phyloP scores from a whole-genome alignment of 305 asterid species.

The Plantago coronopus region DNA sequence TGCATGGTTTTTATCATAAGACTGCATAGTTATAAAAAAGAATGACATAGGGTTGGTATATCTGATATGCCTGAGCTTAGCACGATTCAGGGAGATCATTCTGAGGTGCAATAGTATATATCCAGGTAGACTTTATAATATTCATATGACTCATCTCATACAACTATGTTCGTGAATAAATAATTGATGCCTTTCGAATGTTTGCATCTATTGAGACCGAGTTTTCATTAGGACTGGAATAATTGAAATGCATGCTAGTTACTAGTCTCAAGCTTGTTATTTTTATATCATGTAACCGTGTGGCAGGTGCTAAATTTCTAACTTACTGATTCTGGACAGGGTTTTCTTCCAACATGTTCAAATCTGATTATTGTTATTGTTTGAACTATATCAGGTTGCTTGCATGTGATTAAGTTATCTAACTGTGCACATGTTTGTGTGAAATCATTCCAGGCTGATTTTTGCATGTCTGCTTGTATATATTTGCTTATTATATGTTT shows the following conservation, averaged over 20 bases:
- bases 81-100: neutral
- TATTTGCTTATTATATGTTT: slow-evolving; percentile 1
- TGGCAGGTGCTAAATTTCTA: neutral
- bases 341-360: neutral
- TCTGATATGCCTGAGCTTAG: neutral
- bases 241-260: neutral
- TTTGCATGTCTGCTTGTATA: slow-evolving; percentile 11
- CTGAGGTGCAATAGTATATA: neutral
- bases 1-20: neutral
- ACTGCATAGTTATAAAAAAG: neutral
- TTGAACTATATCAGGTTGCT: neutral
- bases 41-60: neutral
- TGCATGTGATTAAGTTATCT: slow-evolving; percentile 4
- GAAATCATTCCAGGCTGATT: slow-evolving; percentile 3
- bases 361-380: neutral
- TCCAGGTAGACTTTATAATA: neutral
- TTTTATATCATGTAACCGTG: neutral
- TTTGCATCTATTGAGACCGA: too few relatives aligned
- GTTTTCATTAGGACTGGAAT: neutral
- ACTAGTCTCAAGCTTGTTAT: neutral
- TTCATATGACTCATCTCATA: neutral
- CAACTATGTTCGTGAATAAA: neutral
- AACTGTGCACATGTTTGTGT: slow-evolving; percentile 4
- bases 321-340: neutral
- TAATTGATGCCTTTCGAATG: neutral